Conservation (phyloP, 306 rosid species). For the Vachellia pachyceras region DNA sequence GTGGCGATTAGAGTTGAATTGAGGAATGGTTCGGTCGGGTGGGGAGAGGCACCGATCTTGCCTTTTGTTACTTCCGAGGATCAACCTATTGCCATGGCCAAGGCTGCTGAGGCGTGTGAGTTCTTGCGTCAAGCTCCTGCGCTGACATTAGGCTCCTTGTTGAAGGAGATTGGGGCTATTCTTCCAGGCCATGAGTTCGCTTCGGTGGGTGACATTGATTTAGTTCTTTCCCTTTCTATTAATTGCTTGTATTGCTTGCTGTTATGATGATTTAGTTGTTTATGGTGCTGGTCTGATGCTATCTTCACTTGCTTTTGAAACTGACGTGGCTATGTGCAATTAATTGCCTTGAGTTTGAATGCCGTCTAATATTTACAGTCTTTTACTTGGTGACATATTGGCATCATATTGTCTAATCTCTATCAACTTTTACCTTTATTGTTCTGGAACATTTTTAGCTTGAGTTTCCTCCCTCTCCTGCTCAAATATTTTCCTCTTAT, state of each 20-base stretch:
- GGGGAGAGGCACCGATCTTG: slow-evolving; percentile 94
- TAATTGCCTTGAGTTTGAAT: neutral
- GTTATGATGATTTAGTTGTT: neutral
- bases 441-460: neutral
- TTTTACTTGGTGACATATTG: neutral
- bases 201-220: slow-evolving; percentile 67
- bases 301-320: neutral
- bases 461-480: neutral
- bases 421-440: neutral
- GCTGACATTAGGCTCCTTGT: slow-evolving; percentile 58
- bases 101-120: slow-evolving; percentile 76
- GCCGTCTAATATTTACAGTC: neutral
- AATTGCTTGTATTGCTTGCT: slow-evolving; percentile 13
- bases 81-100: slow-evolving; percentile 73
- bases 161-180: slow-evolving; percentile 59
- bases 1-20: slow-evolving; percentile 88
- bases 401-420: neutral
- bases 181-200: slow-evolving; percentile 94
- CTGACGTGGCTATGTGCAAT: neutral
- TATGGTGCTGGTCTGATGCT: neutral
- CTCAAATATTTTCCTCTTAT: neutral
- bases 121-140: slow-evolving; percentile 56
- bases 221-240: neutral
- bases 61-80: slow-evolving; percentile 96
- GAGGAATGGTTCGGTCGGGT: slow-evolving; percentile 81